Evolutionary conservation across 2,329 filamentous ascomycete genomes (phyloP), one percentile per base, ranked within the genome.

Genomic region (Xylaria sp.): DNA sequence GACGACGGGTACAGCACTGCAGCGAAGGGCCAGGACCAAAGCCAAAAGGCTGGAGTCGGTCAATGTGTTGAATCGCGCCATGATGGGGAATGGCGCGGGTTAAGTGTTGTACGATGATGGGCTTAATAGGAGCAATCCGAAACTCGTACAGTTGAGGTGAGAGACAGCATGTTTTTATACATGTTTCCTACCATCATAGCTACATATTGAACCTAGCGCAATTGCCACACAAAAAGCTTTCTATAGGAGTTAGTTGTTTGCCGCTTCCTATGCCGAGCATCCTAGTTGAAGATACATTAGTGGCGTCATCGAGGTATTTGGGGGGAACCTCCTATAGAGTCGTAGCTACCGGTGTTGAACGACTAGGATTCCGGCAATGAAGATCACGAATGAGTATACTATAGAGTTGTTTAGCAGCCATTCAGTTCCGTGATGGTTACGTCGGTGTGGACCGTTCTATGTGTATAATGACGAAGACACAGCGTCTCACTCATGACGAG

Each of bases 1-100:
- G 0, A 78, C 76, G 6, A 81, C 70, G 0, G 82, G 82, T 1
- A 78, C 75, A 0, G 82, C 82, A 39, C 69, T 39, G 46, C 71
- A 68, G 25, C 51, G 68, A 3, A 70, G 48, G 23, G 61, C 63
- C 20, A 75, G 54, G 28, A 62, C 74, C 28, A 78, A 41, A 25
- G 62, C 74, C 37, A 77, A 41, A 25, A 74, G 20, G 25, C 63
- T 46, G 8, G 59, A n/a, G 3, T 52, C 56, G 5, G 20, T 62
- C 18, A 56, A 32, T 32, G 28, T 58, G 44, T 48, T 66, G 46
- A 63, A 52, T 50, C 32, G 32, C 20, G 46, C 60, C 66, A 71
- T 71, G 23, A 60, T 64, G 7, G 9, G n/a, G 7, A 52, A 32
- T 12, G 25, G 37, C 15, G 12, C 28, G 18, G 13, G 15, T 54